phyloP scores from a whole-genome alignment of 176 grass and related monocot species.

The Luzula sylvatica region DNA sequence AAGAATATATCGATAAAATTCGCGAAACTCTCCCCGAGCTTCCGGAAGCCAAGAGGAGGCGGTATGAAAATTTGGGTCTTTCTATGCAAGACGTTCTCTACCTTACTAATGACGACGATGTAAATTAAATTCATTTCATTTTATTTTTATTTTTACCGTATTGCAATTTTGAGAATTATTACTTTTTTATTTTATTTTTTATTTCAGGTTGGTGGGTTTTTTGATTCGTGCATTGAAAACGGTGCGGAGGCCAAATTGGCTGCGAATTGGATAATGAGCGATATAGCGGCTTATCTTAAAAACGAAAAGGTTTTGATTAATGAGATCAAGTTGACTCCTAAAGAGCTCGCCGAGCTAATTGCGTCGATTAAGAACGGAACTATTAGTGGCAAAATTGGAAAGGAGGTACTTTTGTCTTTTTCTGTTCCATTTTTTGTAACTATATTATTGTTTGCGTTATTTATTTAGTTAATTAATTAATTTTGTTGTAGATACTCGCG shows the following conservation, averaged over 20 bases:
- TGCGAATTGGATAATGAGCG: conserved; percentile 97
- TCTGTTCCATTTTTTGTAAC: not conserved
- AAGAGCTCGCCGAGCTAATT: conserved; percentile 66
- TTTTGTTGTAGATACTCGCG: conserved; percentile 49
- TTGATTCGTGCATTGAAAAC: conserved; percentile 68
- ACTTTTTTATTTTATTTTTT: conserved; percentile 9
- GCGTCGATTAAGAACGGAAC: conserved; percentile 69
- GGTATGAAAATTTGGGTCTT: conserved; percentile 81
- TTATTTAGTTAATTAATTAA: not conserved
- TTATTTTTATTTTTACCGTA: not conserved
- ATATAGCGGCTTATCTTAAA: conserved; percentile 86
- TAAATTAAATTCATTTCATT: conserved; percentile 29
- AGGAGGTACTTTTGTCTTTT: conserved; percentile 45
- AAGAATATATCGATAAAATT: conserved; percentile 64
- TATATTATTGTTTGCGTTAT: not conserved
- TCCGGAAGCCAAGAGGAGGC: conserved; percentile 88
- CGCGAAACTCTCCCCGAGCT: conserved; percentile 66
- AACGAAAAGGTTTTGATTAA: conserved; percentile 66
- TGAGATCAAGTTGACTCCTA: conserved; percentile 79
- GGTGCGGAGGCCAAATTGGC: conserved; percentile 75
- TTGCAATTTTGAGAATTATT: conserved; percentile 11
- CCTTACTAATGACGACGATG: conserved; percentile 84
- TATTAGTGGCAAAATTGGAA: conserved; percentile 95
- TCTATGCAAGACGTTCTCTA: conserved; percentile 96
- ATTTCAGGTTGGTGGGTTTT: conserved; percentile 77